Conservation (phyloP, 2,329 filamentous ascomycete genomes). For the Diaporthe amygdali region DNA sequence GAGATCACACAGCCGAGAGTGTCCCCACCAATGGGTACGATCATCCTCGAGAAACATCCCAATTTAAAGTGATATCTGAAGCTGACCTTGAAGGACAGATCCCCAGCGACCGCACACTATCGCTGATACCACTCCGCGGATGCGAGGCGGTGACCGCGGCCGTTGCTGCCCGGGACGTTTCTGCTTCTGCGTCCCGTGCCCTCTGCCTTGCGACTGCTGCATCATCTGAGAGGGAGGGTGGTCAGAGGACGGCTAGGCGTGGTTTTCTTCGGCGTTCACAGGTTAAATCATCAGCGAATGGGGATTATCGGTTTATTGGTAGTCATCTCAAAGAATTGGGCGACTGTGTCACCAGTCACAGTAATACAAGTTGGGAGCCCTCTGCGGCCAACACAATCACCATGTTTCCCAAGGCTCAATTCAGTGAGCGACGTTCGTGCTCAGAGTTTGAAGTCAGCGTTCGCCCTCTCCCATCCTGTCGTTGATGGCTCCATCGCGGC, state of each 20-base stretch:
- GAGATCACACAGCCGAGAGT: conserved; percentile 14
- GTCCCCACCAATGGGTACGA: conserved; percentile 22
- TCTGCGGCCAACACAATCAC: not conserved
- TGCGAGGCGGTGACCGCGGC: conserved; percentile 37
- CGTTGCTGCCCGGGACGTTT: conserved; percentile 40
- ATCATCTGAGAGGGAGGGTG: conserved; percentile 33
- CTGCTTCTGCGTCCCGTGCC: conserved; percentile 45
- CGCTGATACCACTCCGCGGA: conserved; percentile 28
- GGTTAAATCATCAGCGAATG: not conserved
- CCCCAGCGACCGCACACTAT: conserved; percentile 32
- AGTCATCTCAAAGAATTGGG: not conserved
- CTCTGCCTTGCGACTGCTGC: conserved; percentile 44
- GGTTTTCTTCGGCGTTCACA: not conserved
- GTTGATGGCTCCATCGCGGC: conserved; percentile 62
- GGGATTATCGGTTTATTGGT: not conserved
- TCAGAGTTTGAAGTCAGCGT: conserved; percentile 78
- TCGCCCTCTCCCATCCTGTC: conserved; percentile 72
- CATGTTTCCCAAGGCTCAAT: not conserved
- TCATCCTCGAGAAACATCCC: not conserved
- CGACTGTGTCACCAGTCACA: not conserved
- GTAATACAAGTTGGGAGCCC: not conserved
- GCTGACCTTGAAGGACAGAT: conserved; percentile 27
- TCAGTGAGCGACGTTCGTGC: not conserved
- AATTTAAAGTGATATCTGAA: not conserved
- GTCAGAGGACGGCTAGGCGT: not conserved